These are phyloP conservation scores for Hemerocallis citrina DNA, from an alignment of 106 monocot species.

Conservation along the genomic window DNA sequence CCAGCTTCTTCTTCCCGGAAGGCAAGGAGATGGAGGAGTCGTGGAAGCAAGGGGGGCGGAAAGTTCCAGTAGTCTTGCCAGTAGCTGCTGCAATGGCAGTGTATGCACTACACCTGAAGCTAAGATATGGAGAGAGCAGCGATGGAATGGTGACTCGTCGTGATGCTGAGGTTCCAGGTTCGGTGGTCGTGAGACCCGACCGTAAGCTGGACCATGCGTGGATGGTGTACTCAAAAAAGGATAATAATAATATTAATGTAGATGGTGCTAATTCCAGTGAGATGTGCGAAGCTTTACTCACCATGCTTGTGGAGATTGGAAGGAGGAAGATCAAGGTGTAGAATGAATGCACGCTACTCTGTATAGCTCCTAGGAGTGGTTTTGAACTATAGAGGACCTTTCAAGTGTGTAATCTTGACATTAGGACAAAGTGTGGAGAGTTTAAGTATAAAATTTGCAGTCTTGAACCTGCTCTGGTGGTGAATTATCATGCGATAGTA, in stretches of 20 bases:
- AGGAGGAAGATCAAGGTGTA: slow-evolving; percentile 13
- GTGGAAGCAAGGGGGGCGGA: slow-evolving; percentile 6
- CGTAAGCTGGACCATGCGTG: slow-evolving; percentile 76
- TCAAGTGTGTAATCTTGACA: not conserved
- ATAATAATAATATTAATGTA: no score
- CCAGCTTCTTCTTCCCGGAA: slow-evolving; percentile 16
- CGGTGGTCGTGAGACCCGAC: slow-evolving; percentile 45
- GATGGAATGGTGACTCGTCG: slow-evolving; percentile 66
- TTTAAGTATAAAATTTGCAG: no score
- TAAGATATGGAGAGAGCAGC: slow-evolving; percentile 64
- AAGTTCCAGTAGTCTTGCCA: slow-evolving; percentile 64
- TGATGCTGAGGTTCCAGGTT: slow-evolving; percentile 81
- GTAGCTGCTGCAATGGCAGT: slow-evolving; percentile 63
- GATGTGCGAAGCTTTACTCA: slow-evolving; percentile 76
- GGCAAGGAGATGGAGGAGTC: slow-evolving; percentile 3
- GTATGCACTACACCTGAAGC: slow-evolving; percentile 45
- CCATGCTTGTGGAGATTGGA: slow-evolving; percentile 54
- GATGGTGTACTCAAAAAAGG: slow-evolving; percentile 62
- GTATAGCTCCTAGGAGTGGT: not conserved
- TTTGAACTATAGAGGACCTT: not conserved
- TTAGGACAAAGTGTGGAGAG: not conserved
- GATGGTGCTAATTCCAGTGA: slow-evolving; percentile 44
- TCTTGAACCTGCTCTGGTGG: no score
- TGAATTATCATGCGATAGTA: no score
- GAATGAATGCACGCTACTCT: no score